Conservation (phyloP, 768 basidiomycete genomes). For the Heimioporus sp. region DNA sequence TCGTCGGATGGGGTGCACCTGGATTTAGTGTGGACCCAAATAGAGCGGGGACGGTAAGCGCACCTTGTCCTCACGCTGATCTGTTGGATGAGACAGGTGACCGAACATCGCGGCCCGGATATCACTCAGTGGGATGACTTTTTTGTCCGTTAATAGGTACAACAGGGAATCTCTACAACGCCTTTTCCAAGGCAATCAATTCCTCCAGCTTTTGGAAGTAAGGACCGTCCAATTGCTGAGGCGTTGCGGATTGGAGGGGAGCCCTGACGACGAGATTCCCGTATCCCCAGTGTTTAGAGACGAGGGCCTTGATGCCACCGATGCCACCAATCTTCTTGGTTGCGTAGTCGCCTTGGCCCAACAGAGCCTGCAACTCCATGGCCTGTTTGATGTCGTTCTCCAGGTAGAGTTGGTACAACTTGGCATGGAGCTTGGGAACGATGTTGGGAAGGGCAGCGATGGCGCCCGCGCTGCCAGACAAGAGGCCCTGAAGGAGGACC, state of each 20-base stretch:
- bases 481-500: slow-evolving; percentile 59
- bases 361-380: slow-evolving; percentile 54
- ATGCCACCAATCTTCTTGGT: slow-evolving; percentile 62
- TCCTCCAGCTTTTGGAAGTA: slow-evolving; percentile 42
- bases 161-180: slow-evolving; percentile 14
- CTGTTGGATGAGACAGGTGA: no score
- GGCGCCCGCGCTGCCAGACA: slow-evolving; percentile 60
- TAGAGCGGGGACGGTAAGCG: not conserved
- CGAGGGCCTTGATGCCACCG: slow-evolving; percentile 61
- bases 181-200: slow-evolving; percentile 46
- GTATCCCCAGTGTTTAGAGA: slow-evolving; percentile 64
- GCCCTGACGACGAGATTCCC: slow-evolving; percentile 49
- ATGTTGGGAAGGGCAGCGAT: slow-evolving; percentile 67
- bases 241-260: slow-evolving; percentile 44
- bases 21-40: not conserved
- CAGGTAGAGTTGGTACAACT: slow-evolving; percentile 47
- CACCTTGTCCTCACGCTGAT: no score
- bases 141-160: not conserved
- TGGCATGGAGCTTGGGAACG: slow-evolving; percentile 55
- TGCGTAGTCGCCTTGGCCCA: slow-evolving; percentile 70
- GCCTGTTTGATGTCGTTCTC: slow-evolving; percentile 59
- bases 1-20: no score
- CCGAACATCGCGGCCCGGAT: no score
- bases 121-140: no score
- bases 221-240: slow-evolving; percentile 36